A percentile compares a stretch with the other conserved stretches of the same genome.
These are phyloP conservation scores for Solanum pinnatisectum DNA, from an alignment of 257 asterid genomes.

Conservation along the genomic window DNA sequence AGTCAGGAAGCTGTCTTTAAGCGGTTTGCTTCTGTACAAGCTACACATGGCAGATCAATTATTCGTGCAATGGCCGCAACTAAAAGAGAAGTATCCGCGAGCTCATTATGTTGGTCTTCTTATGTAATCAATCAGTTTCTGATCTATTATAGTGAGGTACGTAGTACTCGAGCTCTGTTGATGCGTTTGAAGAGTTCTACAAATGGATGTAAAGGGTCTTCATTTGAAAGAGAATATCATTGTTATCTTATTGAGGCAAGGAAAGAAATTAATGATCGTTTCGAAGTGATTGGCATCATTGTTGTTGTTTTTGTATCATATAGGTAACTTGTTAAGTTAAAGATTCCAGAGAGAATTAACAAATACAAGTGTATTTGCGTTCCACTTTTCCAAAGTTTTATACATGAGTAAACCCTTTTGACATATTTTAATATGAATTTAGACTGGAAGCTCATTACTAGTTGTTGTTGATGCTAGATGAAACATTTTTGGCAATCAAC, in stretches of 20 bases:
- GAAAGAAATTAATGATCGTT: background rate
- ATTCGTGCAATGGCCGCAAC: constrained; percentile 92
- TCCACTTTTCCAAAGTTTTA: background rate
- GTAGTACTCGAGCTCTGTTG: background rate
- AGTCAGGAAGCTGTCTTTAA: constrained; percentile 79
- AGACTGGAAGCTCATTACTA: background rate
- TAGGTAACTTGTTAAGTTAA: background rate
- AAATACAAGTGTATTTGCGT: background rate
- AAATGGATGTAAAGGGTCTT: background rate
- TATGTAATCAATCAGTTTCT: constrained; percentile 31
- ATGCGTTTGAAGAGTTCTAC: background rate
- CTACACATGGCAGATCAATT: constrained; percentile 75
- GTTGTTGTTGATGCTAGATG: background rate
- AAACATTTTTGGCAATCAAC: background rate
- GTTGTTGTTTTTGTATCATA: background rate
- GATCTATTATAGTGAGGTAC: background rate
- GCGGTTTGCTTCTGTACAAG: constrained; percentile 73
- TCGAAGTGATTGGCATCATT: background rate
- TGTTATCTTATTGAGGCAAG: background rate
- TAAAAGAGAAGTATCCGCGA: constrained; percentile 65
- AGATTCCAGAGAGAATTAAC: background rate
- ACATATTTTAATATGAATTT: background rate
- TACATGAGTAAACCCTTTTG: background rate
- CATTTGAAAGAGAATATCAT: background rate
- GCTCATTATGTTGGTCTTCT: constrained; percentile 79